Conservation (phyloP, 2,329 filamentous ascomycete species). For the Diaporthe nobilis region DNA sequence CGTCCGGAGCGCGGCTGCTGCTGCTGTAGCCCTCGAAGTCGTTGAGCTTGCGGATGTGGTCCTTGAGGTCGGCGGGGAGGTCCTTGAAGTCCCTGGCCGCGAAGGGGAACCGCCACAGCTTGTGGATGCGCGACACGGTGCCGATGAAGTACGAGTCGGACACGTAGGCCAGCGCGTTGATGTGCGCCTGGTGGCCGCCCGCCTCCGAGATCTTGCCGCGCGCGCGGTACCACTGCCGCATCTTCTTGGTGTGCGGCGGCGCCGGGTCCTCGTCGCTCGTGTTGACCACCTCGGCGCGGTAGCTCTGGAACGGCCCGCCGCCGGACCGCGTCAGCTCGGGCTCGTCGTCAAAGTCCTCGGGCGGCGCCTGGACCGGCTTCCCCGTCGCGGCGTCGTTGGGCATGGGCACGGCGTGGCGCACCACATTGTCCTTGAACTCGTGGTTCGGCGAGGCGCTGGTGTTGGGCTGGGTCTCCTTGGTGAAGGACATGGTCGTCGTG, state of each 20-base stretch:
- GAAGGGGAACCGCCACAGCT: constrained; percentile 80
- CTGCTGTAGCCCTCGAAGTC: constrained; percentile 56
- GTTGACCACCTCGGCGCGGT: constrained; percentile 58
- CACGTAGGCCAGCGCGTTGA: constrained; percentile 93
- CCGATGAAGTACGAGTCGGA: constrained; percentile 95
- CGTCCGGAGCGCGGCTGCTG: constrained; percentile 41
- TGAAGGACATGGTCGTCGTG: constrained; percentile 94
- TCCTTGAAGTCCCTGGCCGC: constrained; percentile 67
- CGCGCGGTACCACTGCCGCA: constrained; percentile 81
- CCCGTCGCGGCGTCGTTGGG: constrained; percentile 58
- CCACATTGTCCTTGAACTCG: constrained; percentile 52
- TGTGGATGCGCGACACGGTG: constrained; percentile 85
- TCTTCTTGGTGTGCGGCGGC: constrained; percentile 75
- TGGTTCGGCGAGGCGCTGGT: constrained; percentile 22
- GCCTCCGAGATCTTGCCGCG: constrained; percentile 79
- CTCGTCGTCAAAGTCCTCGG: constrained; percentile 59
- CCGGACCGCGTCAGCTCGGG: constrained; percentile 64
- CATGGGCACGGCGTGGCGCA: constrained; percentile 77
- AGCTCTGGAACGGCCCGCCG: constrained; percentile 65
- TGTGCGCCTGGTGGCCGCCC: constrained; percentile 84
- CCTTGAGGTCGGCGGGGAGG: constrained; percentile 58
- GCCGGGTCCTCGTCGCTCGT: constrained; percentile 52
- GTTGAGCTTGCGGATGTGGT: constrained; percentile 55
- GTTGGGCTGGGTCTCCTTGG: constrained; percentile 70
- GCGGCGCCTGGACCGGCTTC: constrained; percentile 50